Percentiles rank a stretch among this genome's conserved stretches.
These are phyloP conservation scores for Citrus mangshanensis DNA, from an alignment of 345 rosid species.

Conservation along the genomic window DNA sequence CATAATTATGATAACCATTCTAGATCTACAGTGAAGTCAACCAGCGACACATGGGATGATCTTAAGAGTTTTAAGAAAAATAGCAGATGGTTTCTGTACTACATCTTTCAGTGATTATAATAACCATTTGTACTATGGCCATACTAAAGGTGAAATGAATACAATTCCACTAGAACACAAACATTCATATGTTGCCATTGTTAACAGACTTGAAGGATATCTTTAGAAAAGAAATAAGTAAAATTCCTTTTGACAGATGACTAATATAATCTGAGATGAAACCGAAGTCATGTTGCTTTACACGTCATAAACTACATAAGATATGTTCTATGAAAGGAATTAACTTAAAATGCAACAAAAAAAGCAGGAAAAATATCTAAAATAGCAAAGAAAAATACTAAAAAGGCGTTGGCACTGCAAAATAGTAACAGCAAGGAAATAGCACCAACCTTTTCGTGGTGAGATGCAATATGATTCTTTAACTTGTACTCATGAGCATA, in stretches of 20 bases:
- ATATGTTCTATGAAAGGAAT: background rate
- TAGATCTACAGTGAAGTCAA: background rate
- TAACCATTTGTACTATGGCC: background rate
- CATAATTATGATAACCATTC: too few relatives aligned
- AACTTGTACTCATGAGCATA: constrained; percentile 98
- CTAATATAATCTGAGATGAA: background rate
- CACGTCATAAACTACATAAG: background rate
- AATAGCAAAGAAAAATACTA: constrained; percentile 5
- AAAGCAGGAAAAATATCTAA: too few relatives aligned
- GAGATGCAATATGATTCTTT: constrained; percentile 75
- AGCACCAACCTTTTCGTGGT: constrained; percentile 74
- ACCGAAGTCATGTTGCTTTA: background rate
- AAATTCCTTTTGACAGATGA: background rate
- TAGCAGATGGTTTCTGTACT: background rate
- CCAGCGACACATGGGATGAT: background rate
- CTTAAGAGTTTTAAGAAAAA: background rate
- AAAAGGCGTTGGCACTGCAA: background rate
- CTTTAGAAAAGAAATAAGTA: background rate
- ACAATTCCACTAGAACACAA: background rate
- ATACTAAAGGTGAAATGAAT: background rate
- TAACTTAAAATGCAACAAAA: background rate
- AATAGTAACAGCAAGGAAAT: background rate
- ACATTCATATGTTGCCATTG: background rate
- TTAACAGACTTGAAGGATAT: background rate
- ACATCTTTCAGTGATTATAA: background rate